Evolutionary conservation across 352 stramenopile species (phyloP).

Genomic region (Pythium rhizo-oryzae): DNA sequence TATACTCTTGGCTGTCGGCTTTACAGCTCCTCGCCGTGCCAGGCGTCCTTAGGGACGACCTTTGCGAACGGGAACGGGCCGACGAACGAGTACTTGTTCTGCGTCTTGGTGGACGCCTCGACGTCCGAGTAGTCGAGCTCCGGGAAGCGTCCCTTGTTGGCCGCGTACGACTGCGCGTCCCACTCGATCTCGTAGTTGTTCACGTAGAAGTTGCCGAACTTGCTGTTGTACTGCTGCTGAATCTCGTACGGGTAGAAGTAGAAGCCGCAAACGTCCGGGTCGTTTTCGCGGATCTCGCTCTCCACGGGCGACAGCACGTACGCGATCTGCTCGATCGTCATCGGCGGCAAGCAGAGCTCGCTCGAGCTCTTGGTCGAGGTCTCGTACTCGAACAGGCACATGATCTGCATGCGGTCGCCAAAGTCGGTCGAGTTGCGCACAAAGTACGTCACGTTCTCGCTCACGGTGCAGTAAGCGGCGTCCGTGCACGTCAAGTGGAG

Average conservation of each 20-base stretch:
- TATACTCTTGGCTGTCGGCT: not conserved
- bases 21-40: conserved; percentile 21
- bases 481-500: conserved; percentile 64
- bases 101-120: conserved; percentile 57
- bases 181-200: conserved; percentile 75
- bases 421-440: conserved; percentile 62
- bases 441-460: conserved; percentile 55
- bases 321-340: conserved; percentile 59
- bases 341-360: conserved; percentile 63
- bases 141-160: conserved; percentile 52
- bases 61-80: conserved; percentile 71
- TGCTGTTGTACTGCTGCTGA: conserved; percentile 51
- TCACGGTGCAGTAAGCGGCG: conserved; percentile 38
- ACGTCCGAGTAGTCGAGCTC: conserved; percentile 66
- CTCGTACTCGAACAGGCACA: conserved; percentile 79
- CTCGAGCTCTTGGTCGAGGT: conserved; percentile 41
- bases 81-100: conserved; percentile 67
- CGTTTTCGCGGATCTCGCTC: conserved; percentile 55
- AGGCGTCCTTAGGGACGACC: conserved; percentile 46
- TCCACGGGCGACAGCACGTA: conserved; percentile 58
- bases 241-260: conserved; percentile 82
- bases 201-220: conserved; percentile 71
- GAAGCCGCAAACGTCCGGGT: conserved; percentile 68
- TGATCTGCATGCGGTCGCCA: conserved; percentile 65
- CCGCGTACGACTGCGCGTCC: conserved; percentile 64